Percentiles rank a stretch among this genome's conserved stretches.
Conservation (phyloP, 2,329 filamentous ascomycete species). For the Coniochaeta sp. region DNA sequence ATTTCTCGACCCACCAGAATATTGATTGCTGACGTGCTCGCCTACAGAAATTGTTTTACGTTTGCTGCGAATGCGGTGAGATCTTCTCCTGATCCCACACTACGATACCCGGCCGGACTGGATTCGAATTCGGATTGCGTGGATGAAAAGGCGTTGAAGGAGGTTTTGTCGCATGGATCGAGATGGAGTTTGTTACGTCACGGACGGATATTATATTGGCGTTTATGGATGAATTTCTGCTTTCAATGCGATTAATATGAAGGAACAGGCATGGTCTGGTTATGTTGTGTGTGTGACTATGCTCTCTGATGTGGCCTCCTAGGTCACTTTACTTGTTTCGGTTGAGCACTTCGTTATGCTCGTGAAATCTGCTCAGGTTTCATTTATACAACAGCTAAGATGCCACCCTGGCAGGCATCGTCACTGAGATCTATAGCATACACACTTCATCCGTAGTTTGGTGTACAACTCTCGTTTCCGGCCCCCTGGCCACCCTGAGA, state of each 20-base stretch:
- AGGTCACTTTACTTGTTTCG: too few species aligned
- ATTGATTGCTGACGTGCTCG: slow-evolving; percentile 14
- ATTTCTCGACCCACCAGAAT: too few species aligned
- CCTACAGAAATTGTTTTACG: slow-evolving; percentile 77
- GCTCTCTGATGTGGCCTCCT: neutral
- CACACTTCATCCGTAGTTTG: neutral
- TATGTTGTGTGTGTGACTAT: neutral
- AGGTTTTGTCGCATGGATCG: neutral
- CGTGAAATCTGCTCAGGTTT: neutral
- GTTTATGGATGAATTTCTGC: neutral
- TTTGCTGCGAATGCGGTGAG: slow-evolving; percentile 89
- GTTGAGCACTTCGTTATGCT: neutral
- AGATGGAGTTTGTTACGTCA: neutral
- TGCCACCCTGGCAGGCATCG: neutral
- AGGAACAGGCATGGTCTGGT: too few species aligned
- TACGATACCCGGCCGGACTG: slow-evolving; percentile 10
- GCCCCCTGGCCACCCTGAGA: neutral
- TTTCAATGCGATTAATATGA: neutral
- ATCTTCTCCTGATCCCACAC: slow-evolving; percentile 56
- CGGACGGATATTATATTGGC: neutral
- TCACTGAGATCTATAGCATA: neutral
- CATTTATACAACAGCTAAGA: neutral
- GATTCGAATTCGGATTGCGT: slow-evolving; percentile 2
- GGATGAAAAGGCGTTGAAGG: neutral
- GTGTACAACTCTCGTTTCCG: neutral